Evolutionary conservation across 192 early-diverging fungal genomes (phyloP), one percentile per base, ranked within the genome.

Genomic region (Radiomyces spectabilis): DNA sequence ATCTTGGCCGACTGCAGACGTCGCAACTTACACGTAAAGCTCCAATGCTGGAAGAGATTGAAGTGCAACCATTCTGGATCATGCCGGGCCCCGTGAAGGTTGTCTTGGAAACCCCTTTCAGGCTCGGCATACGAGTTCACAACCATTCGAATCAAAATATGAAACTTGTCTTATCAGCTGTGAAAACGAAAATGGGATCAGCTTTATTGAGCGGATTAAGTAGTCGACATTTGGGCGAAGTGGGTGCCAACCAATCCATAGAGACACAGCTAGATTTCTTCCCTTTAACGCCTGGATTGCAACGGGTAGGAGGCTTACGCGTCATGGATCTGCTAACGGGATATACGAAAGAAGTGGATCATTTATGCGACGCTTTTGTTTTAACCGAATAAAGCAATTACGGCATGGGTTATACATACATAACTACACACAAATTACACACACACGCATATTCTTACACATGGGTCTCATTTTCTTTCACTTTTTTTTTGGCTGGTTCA

Each of bases 1-100:
- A 91, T 65, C 75, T 84, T 0, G 95, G 93, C 0, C 79, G 93
- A 6, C 68, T 95, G 49, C 94, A 98, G 72, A 98, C 95, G 29
- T 87, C 89, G 13, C 93, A 96, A 67, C 72, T 98, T 34, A 71
- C 82, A 53, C 84, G 93, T 37, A 95, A 93, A 69, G 76, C 88
- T 8, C 82, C 86, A 0, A 61, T 78, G 8, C 61, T 89, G 63
- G 86, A 91, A 13, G 81, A 83, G 6, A 74, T 89, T 53, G 78
- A 86, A 16, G 64, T 93, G 0, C 66, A 73, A 19, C 77, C 85
- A 0, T 52, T 79, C 38, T 63, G 48, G 6, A 52, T 73, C 24
- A 22, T 27, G 2, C 26, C 55, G 5, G 47, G 53, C 12, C 34
- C 42, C n/a, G 52, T 55, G 0, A 21, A 39, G 16, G 66, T 89